Evolutionary conservation across 345 rosid species (phyloP).

Genomic region (Populus ilicifolia): DNA sequence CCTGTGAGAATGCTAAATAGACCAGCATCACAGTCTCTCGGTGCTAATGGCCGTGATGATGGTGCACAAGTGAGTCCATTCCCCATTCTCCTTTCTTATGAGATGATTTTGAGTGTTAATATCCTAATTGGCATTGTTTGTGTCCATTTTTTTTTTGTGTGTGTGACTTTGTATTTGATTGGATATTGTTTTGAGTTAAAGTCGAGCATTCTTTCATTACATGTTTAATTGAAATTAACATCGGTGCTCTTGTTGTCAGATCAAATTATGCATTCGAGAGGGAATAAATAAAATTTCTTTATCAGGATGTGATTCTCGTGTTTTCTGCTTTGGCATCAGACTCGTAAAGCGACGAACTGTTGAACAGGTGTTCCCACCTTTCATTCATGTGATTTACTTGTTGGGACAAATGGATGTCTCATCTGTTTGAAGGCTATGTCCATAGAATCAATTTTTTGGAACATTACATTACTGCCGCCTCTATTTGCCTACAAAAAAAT

Average conservation of each 20-base stretch:
- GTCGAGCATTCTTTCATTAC: background rate
- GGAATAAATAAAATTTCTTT: constrained; percentile 29
- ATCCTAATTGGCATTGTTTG: background rate
- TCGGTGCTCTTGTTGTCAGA: constrained; percentile 8
- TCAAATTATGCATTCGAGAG: constrained; percentile 9
- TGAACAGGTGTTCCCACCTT: constrained; percentile 17
- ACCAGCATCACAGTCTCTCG: constrained; percentile 28
- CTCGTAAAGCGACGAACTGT: constrained; percentile 23
- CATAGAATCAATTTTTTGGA: background rate
- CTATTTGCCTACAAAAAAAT: background rate
- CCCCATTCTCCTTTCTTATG: background rate
- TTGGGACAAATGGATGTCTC: background rate
- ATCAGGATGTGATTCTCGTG: constrained; percentile 23
- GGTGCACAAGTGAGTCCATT: constrained; percentile 33
- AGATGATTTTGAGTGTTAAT: constrained; percentile 8
- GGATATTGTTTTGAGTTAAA: background rate
- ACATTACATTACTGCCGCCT: background rate
- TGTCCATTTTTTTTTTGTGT: background rate
- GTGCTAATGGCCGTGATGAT: constrained; percentile 44
- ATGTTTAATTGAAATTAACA: background rate
- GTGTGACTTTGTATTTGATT: background rate
- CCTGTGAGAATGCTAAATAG: constrained; percentile 21
- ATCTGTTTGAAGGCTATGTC: background rate
- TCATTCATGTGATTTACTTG: background rate
- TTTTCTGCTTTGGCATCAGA: constrained; percentile 32